Evolutionary conservation across 768 basidiomycete genomes (phyloP), one percentile per base, ranked within the genome.

Genomic region (Heimioporus sp.): DNA sequence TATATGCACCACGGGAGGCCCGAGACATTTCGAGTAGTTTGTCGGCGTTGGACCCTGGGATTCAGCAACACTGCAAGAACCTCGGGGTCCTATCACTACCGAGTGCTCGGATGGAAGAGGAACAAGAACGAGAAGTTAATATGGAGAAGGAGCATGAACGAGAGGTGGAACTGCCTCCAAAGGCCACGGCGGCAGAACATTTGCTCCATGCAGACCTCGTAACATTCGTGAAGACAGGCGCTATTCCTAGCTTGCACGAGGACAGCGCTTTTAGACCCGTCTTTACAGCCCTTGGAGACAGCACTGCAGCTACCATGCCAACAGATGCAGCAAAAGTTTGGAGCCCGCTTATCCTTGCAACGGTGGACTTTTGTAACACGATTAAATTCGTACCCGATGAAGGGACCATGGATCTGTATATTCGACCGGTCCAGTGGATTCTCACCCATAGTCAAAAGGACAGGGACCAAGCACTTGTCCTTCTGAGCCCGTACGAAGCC

Each of bases 51-150:
- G 40, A 49, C 5, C 45, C 49, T 16, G 52, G 24, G 8, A 55
- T 62, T n/a, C 43, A 17, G 10, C 53, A 41, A 9, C 47, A 46
- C 8, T 62, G 53, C 30, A 31, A 32, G 13, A 17, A 46, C 6
- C 57, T 62, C 4, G 60, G 60, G 0, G 15, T 56, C 21, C 11
- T 46, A 10, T 47, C 53, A 3, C 43, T 49, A 10, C 58, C 53
- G 1, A 52, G 60, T 28, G 53, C 45, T n/a, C 56, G 48, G 16
- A 49, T 75, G 54, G 70, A 70, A 17, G 76, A 80, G 49, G 76
- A 78, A 47, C 76, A 76, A 49, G 78, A 79, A 57, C 46, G 61
- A n/a, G 58, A 47, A 13, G 43, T 51, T 15, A 45, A 28, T 12
- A 37, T 31, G 6, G 50, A 51, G 28, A 13, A 9, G 7, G 44